Conservation (phyloP, 164 flowering plant species). For the Cinnamomum chago region DNA sequence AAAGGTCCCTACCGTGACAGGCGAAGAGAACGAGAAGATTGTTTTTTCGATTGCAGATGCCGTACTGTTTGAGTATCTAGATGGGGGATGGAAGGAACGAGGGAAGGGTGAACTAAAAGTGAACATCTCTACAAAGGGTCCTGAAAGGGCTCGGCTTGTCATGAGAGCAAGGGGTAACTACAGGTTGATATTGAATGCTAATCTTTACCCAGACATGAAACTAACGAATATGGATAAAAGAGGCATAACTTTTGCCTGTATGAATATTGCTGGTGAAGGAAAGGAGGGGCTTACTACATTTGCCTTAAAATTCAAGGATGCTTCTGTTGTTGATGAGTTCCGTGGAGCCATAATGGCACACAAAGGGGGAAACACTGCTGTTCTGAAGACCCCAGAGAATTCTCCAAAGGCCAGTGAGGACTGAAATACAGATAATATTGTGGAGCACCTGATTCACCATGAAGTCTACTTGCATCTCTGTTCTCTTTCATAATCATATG, state of each 20-base stretch:
- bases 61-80: slow-evolving; percentile 65
- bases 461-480: background rate
- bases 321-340: slow-evolving; percentile 61
- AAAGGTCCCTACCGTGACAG: slow-evolving; percentile 81
- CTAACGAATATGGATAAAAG: slow-evolving; percentile 83
- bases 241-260: slow-evolving; percentile 84
- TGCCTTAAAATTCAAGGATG: slow-evolving; percentile 80
- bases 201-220: slow-evolving; percentile 87
- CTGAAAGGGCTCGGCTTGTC: slow-evolving; percentile 60
- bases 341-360: slow-evolving; percentile 50
- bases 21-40: slow-evolving; percentile 85
- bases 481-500: background rate
- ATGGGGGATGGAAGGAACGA: slow-evolving; percentile 91
- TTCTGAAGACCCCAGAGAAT: slow-evolving; percentile 73
- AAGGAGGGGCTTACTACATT: slow-evolving; percentile 62
- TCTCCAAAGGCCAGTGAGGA: slow-evolving; percentile 71
- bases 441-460: background rate
- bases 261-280: slow-evolving; percentile 63
- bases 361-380: slow-evolving; percentile 33
- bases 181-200: slow-evolving; percentile 77
- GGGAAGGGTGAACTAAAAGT: slow-evolving; percentile 95
- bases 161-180: slow-evolving; percentile 86
- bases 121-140: slow-evolving; percentile 51
- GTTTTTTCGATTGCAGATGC: slow-evolving; percentile 73
- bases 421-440: slow-evolving; percentile 9